These are phyloP conservation scores for Lepidium aucheri DNA, from an alignment of 345 rosid species.

Conservation along the genomic window DNA sequence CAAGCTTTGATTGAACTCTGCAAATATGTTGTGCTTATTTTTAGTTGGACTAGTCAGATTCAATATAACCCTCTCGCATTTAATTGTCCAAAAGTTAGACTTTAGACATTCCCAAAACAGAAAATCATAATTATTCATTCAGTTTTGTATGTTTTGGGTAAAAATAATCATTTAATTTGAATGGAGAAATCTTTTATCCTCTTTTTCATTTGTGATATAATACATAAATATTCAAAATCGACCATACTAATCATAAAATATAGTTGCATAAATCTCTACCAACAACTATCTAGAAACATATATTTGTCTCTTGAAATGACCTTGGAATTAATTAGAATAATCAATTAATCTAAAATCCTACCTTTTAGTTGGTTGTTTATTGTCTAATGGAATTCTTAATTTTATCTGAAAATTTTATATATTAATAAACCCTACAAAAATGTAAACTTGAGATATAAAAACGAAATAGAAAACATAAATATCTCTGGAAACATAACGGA, in stretches of 20 bases:
- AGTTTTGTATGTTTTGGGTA: no score
- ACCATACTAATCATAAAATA: background rate
- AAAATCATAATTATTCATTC: background rate
- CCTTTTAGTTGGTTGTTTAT: background rate
- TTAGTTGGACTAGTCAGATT: slow-evolving; percentile 12
- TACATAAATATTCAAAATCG: background rate
- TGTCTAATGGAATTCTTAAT: no score
- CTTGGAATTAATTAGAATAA: background rate
- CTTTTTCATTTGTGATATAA: background rate
- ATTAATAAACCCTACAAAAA: no score
- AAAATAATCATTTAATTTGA: background rate
- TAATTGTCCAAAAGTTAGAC: background rate
- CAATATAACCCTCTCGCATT: slow-evolving; percentile 9
- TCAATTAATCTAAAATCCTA: background rate
- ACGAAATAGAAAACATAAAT: no score
- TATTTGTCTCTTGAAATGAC: background rate
- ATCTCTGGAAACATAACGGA: no score
- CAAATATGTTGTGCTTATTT: background rate
- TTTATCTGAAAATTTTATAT: no score
- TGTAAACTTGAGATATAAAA: no score
- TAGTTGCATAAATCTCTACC: background rate
- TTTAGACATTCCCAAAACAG: background rate
- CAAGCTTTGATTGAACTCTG: slow-evolving; percentile 18
- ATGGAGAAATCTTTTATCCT: background rate
- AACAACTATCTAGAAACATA: background rate